Evolutionary conservation across 1,284 basidiomycete species (phyloP).

Genomic region (Xanthoconium separans): DNA sequence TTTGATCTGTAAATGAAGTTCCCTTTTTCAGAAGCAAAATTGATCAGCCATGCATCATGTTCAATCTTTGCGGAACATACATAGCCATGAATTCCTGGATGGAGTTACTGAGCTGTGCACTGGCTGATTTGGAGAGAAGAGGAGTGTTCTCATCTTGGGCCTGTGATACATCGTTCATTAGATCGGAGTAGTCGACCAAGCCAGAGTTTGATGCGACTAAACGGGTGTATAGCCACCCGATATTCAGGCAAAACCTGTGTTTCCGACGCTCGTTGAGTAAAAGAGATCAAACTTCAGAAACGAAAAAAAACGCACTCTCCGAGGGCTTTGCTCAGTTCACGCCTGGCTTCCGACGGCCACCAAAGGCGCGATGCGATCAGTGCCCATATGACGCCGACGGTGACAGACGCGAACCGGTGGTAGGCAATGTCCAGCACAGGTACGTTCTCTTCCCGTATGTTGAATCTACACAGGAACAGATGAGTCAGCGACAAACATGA

Average conservation of each 20-base stretch:
- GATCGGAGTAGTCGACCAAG: constrained; percentile 41
- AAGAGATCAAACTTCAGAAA: not conserved
- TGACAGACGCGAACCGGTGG: constrained; percentile 81
- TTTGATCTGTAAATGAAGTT: constrained; percentile 89
- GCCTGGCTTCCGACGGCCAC: constrained; percentile 93
- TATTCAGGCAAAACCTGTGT: constrained; percentile 73
- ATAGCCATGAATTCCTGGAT: constrained; percentile 90
- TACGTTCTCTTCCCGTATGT: constrained; percentile 69
- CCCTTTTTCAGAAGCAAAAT: constrained; percentile 51
- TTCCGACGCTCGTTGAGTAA: not conserved
- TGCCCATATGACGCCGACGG: constrained; percentile 87
- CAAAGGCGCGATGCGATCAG: constrained; percentile 84
- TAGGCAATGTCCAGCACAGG: constrained; percentile 74
- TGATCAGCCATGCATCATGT: constrained; percentile 2
- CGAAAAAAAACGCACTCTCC: constrained; percentile 73
- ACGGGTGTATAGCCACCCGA: constrained; percentile 83
- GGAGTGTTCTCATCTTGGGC: constrained; percentile 34
- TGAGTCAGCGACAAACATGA: not conserved
- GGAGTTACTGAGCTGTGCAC: constrained; percentile 54
- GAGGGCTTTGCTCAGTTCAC: constrained; percentile 81
- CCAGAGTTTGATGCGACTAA: constrained; percentile 77
- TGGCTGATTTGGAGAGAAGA: constrained; percentile 37
- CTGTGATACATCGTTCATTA: constrained; percentile 18
- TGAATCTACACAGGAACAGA: constrained; percentile 60
- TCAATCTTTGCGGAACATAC: constrained; percentile 41